Percentiles rank a stretch among this genome's conserved stretches.
phyloP scores from a whole-genome alignment of 1,139 yeast species.

The Suhomyces wounanorum region DNA sequence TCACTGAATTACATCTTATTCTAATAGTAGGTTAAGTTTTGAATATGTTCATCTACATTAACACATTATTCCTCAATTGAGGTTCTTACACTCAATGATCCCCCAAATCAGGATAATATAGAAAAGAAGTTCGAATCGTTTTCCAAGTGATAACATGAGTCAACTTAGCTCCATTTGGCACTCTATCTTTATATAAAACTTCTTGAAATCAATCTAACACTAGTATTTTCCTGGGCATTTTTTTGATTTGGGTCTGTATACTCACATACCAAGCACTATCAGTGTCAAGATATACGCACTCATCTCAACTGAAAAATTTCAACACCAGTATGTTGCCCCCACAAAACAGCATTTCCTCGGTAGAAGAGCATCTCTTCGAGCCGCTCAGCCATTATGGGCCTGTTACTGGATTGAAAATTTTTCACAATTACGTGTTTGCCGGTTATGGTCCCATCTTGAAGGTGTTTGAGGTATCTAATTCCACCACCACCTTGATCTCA shows the following conservation, averaged over 20 bases:
- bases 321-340: slow-evolving; percentile 7
- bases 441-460: slow-evolving; percentile 76
- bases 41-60: too few relatives aligned
- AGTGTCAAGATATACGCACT: background rate
- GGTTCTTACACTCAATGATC: too few relatives aligned
- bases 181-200: too few relatives aligned
- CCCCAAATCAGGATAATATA: too few relatives aligned
- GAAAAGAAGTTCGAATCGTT: too few relatives aligned
- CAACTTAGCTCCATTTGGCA: too few relatives aligned
- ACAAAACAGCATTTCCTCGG: slow-evolving; percentile 18
- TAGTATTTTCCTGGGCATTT: background rate
- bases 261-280: background rate
- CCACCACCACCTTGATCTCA: slow-evolving; percentile 38
- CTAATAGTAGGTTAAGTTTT: too few relatives aligned
- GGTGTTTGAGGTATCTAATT: slow-evolving; percentile 47
- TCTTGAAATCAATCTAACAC: too few relatives aligned
- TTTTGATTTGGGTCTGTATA: background rate
- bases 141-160: too few relatives aligned
- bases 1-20: too few relatives aligned
- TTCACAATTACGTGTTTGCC: slow-evolving; percentile 45
- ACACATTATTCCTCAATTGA: too few relatives aligned
- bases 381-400: slow-evolving; percentile 67
- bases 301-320: slow-evolving; percentile 9
- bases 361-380: slow-evolving; percentile 23
- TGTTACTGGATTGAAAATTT: slow-evolving; percentile 61